phyloP scores from a whole-genome alignment of 2,329 filamentous ascomycete genomes.

The Grosmannia clavigera region DNA sequence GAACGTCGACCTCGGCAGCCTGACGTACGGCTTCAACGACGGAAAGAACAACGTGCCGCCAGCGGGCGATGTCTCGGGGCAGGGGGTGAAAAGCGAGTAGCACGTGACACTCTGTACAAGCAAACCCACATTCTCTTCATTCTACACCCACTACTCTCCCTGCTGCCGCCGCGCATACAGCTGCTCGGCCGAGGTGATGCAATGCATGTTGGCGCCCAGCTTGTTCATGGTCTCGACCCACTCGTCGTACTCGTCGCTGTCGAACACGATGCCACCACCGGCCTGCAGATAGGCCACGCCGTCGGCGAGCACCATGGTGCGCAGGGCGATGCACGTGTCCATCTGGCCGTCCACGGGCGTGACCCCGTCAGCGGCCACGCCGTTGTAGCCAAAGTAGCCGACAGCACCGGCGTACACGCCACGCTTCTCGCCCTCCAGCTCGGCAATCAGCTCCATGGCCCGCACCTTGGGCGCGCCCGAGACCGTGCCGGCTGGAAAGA shows the following conservation, averaged over 20 bases:
- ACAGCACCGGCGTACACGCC: constrained; percentile 94
- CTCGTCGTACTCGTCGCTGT: constrained; percentile 82
- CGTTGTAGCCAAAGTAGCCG: constrained; percentile 87
- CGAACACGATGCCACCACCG: constrained; percentile 87
- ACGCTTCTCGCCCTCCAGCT: constrained; percentile 86
- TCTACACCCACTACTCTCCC: neutral
- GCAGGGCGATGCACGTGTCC: constrained; percentile 71
- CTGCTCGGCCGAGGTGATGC: constrained; percentile 74
- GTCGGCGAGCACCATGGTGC: constrained; percentile 92
- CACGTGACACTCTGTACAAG: too few relatives aligned
- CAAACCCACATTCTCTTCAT: too few relatives aligned
- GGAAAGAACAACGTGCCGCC: constrained; percentile 23
- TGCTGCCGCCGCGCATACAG: constrained; percentile 29
- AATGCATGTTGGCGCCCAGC: constrained; percentile 76
- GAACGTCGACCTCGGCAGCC: constrained; percentile 25
- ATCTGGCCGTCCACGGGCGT: constrained; percentile 66
- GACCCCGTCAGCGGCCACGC: constrained; percentile 48
- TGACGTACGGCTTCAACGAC: constrained; percentile 24
- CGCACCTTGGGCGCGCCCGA: constrained; percentile 90
- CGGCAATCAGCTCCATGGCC: constrained; percentile 94
- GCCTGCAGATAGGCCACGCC: constrained; percentile 82
- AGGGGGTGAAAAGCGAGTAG: neutral
- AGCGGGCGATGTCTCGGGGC: constrained; percentile 23
- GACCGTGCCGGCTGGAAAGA: constrained; percentile 94
- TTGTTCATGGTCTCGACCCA: constrained; percentile 97